phyloP scores from a whole-genome alignment of 805 yeast species.

The Ogataea methylovora region DNA sequence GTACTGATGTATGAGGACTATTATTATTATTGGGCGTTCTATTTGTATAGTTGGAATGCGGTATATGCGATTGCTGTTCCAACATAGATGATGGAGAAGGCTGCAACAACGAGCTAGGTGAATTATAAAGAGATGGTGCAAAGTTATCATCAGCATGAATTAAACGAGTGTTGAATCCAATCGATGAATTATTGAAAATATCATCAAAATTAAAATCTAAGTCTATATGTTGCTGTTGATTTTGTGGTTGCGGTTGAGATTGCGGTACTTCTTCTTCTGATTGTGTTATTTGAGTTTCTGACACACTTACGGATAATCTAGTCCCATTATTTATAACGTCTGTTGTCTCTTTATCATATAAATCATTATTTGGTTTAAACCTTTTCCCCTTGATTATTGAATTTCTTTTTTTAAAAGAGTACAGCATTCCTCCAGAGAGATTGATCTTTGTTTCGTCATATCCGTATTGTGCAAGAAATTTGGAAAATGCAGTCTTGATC shows the following conservation, averaged over 20 bases:
- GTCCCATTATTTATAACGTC: not conserved
- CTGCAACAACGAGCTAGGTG: no score
- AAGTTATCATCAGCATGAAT: conserved; percentile 29
- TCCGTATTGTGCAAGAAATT: conserved; percentile 14
- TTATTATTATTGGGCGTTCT: no score
- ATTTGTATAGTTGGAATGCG: no score
- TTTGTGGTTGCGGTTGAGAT: not conserved
- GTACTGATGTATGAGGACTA: no score
- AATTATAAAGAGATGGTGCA: no score
- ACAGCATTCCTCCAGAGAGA: conserved; percentile 27
- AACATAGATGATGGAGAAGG: no score
- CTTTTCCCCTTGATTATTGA: conserved; percentile 11
- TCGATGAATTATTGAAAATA: conserved; percentile 17
- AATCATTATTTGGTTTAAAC: not conserved
- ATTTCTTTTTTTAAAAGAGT: conserved; percentile 25
- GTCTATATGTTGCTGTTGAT: not conserved
- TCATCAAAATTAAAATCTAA: conserved; percentile 20
- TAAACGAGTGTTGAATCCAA: conserved; percentile 29
- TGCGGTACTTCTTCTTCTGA: not conserved
- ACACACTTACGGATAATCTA: not conserved
- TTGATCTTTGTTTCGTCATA: conserved; percentile 14
- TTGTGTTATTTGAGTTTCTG: not conserved
- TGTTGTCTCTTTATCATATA: not conserved
- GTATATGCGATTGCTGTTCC: no score
- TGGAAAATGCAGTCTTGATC: conserved; percentile 13